These are phyloP conservation scores for Agrocybe chaxingu DNA, from an alignment of 768 basidiomycete genomes.

Conservation along the genomic window DNA sequence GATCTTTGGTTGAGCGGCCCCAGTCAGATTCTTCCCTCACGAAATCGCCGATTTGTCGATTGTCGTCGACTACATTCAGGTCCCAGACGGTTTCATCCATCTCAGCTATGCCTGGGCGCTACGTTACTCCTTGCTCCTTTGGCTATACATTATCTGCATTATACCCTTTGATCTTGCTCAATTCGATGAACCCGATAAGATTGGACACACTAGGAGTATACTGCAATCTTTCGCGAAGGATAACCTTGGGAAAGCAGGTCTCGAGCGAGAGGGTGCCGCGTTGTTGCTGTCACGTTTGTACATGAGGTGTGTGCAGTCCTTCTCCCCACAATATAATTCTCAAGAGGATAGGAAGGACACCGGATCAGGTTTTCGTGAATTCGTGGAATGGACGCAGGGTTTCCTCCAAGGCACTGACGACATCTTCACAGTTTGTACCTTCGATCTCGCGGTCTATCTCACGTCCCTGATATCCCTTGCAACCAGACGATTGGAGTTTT, in stretches of 20 bases:
- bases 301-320: slow-evolving; percentile 48
- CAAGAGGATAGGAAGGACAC: slow-evolving; percentile 53
- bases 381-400: slow-evolving; percentile 46
- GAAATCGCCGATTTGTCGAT: slow-evolving; percentile 79
- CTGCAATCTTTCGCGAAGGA: slow-evolving; percentile 59
- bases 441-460: slow-evolving; percentile 8
- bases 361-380: slow-evolving; percentile 42
- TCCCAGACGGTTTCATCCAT: slow-evolving; percentile 39
- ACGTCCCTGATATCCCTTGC: neutral
- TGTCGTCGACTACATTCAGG: slow-evolving; percentile 62
- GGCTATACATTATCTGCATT: slow-evolving; percentile 93
- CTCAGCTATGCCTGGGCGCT: slow-evolving; percentile 65
- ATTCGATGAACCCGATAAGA: slow-evolving; percentile 63
- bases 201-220: slow-evolving; percentile 48
- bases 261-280: slow-evolving; percentile 84
- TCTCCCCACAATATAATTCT: neutral
- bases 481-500: slow-evolving; percentile 64
- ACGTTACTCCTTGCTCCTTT: slow-evolving; percentile 81
- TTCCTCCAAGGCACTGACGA: slow-evolving; percentile 33
- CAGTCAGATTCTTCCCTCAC: slow-evolving; percentile 94
- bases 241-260: slow-evolving; percentile 64
- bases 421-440: slow-evolving; percentile 46
- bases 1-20: slow-evolving; percentile 3
- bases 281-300: slow-evolving; percentile 80
- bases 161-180: slow-evolving; percentile 90